Evolutionary conservation across 208 protist genomes (phyloP).

Genomic region (Crithidia bombi): DNA sequence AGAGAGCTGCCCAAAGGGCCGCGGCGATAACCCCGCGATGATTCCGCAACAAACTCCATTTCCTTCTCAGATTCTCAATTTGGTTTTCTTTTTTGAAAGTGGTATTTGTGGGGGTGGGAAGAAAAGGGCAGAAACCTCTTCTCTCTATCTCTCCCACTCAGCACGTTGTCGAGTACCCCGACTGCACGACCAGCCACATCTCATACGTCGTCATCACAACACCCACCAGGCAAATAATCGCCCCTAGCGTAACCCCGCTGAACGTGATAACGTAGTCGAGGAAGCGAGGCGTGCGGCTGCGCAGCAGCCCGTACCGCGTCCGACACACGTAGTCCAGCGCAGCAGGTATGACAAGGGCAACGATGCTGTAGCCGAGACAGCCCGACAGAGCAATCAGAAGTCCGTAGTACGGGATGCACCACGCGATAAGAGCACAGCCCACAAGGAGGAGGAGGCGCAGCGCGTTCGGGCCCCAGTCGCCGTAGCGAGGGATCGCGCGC

Average conservation of each 20-base stretch:
- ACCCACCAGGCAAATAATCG: slow-evolving; percentile 26
- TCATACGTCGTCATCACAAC: slow-evolving; percentile 36
- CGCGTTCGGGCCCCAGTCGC: slow-evolving; percentile 38
- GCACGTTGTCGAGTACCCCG: slow-evolving; percentile 37
- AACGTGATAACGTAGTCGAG: slow-evolving; percentile 45
- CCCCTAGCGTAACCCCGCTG: slow-evolving; percentile 23
- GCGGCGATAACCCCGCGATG: no score
- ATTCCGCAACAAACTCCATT: no score
- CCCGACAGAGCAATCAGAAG: slow-evolving; percentile 36
- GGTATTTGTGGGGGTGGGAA: neutral
- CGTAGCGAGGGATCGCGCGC: slow-evolving; percentile 40
- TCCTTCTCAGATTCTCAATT: no score
- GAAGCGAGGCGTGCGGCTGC: slow-evolving; percentile 22
- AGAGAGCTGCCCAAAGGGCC: no score
- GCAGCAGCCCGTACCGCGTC: slow-evolving; percentile 32
- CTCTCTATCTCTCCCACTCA: slow-evolving; percentile 11
- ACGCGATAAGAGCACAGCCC: slow-evolving; percentile 27
- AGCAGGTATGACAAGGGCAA: slow-evolving; percentile 38
- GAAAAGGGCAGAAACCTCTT: neutral
- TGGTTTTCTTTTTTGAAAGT: no score
- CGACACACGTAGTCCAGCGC: slow-evolving; percentile 50
- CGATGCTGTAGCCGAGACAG: slow-evolving; percentile 33
- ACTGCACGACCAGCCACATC: slow-evolving; percentile 39
- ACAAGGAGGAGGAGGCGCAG: slow-evolving; percentile 40
- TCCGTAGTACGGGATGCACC: slow-evolving; percentile 51